These are phyloP conservation scores for Ophiostoma perfectum DNA, from an alignment of 2,329 filamentous ascomycete genomes.

Conservation along the genomic window DNA sequence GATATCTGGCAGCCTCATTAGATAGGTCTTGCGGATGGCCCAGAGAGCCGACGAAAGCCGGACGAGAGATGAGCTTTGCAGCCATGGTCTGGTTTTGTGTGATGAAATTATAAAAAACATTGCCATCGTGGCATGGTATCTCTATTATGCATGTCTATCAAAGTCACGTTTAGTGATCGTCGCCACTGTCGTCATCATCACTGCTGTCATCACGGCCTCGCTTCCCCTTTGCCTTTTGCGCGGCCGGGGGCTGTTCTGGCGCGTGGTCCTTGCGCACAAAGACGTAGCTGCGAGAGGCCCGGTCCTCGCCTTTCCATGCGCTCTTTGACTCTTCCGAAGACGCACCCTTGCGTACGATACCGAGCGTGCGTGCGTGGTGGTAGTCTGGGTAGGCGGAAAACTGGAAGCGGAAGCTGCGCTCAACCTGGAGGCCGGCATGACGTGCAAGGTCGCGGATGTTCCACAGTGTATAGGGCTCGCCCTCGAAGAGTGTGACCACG, in stretches of 20 bases:
- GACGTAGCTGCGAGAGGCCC: constrained; percentile 53
- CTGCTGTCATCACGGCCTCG: constrained; percentile 15
- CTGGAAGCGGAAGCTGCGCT: constrained; percentile 65
- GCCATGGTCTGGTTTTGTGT: not conserved
- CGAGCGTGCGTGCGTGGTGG: constrained; percentile 65
- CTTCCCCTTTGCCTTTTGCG: constrained; percentile 29
- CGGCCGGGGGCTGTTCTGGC: constrained; percentile 27
- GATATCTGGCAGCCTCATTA: no score
- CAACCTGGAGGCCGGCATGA: constrained; percentile 65
- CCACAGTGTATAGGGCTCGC: constrained; percentile 92
- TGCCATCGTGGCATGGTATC: constrained; percentile 19
- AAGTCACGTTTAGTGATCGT: constrained; percentile 16
- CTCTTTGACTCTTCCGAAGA: constrained; percentile 26
- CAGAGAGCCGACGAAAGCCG: no score
- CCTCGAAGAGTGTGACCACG: constrained; percentile 84
- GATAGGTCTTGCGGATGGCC: no score
- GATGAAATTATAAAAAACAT: not conserved
- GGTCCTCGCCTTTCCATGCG: constrained; percentile 49
- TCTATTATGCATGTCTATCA: not conserved
- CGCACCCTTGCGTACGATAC: constrained; percentile 46
- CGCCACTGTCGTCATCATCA: constrained; percentile 19
- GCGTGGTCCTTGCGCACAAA: constrained; percentile 58
- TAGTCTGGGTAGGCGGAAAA: constrained; percentile 66
- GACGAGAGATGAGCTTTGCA: no score
- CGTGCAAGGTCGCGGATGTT: constrained; percentile 83